phyloP scores from a whole-genome alignment of 768 basidiomycete species.

The Naganishia vaughanmartiniae region DNA sequence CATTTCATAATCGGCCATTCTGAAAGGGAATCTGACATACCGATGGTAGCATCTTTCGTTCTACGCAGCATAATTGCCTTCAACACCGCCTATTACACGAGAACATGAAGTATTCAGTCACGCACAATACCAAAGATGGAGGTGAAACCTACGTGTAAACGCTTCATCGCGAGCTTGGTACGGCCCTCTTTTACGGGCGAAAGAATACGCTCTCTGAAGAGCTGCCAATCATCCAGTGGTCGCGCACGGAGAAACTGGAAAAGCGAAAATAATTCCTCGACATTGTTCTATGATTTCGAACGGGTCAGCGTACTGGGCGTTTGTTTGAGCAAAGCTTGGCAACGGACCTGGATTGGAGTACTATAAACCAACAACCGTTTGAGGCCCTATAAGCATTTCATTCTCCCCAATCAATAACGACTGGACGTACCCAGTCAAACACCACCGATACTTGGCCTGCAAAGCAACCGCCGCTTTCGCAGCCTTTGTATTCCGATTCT shows the following conservation, averaged over 20 bases:
- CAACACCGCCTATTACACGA: constrained; percentile 63
- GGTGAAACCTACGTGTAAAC: constrained; percentile 63
- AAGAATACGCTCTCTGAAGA: constrained; percentile 74
- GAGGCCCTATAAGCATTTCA: not conserved
- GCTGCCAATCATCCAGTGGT: constrained; percentile 74
- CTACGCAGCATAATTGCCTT: constrained; percentile 86
- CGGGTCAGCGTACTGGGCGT: not conserved
- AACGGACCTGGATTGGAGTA: constrained; percentile 49
- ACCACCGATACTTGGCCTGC: constrained; percentile 79
- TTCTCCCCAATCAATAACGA: not conserved
- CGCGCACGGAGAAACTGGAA: constrained; percentile 77
- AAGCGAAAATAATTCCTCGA: constrained; percentile 83
- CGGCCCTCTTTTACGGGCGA: constrained; percentile 71
- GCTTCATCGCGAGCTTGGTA: constrained; percentile 69
- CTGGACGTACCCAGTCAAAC: constrained; percentile 62
- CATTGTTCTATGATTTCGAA: constrained; percentile 65
- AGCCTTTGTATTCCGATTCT: constrained; percentile 73
- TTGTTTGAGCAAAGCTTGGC: not conserved
- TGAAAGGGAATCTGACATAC: constrained; percentile 29
- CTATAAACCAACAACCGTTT: constrained; percentile 30
- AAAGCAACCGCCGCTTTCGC: constrained; percentile 75
- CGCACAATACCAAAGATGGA: not conserved
- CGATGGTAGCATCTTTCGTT: constrained; percentile 60
- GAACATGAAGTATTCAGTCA: not conserved
- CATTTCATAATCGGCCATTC: not conserved